Evolutionary conservation across 148 eudicot species (phyloP).

Genomic region (Nepenthes mirabilis): DNA sequence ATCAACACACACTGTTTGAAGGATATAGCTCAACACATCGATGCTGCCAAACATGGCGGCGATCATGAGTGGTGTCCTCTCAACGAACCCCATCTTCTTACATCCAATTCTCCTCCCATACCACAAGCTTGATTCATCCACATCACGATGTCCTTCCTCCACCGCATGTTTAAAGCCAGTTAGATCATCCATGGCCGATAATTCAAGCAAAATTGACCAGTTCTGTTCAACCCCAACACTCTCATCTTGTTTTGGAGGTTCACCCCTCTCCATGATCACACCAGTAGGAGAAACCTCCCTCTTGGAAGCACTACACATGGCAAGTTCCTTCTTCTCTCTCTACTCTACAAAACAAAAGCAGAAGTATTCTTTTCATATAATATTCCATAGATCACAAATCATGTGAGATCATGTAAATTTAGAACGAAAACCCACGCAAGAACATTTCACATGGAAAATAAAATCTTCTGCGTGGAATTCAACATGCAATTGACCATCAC

Average conservation of each 20-base stretch:
- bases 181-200: conserved; percentile 62
- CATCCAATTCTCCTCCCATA: conserved; percentile 68
- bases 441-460: no score
- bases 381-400: no score
- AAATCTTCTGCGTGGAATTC: no score
- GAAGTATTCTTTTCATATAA: no score
- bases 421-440: no score
- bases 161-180: conserved; percentile 33
- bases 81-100: conserved; percentile 71
- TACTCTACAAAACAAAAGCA: conserved; percentile 12
- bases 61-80: conserved; percentile 79
- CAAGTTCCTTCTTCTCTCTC: background rate
- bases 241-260: conserved; percentile 10
- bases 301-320: conserved; percentile 50
- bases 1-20: conserved; percentile 39
- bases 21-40: conserved; percentile 41
- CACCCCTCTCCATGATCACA: conserved; percentile 26
- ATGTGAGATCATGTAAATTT: no score
- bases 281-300: conserved; percentile 15
- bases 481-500: no score
- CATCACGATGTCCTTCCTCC: conserved; percentile 42
- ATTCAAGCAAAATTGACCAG: conserved; percentile 45
- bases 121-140: conserved; percentile 53
- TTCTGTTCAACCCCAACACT: conserved; percentile 4
- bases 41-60: conserved; percentile 84